Evolutionary conservation across 305 asterid species (phyloP).

Genomic region (Fraxinus floribunda): DNA sequence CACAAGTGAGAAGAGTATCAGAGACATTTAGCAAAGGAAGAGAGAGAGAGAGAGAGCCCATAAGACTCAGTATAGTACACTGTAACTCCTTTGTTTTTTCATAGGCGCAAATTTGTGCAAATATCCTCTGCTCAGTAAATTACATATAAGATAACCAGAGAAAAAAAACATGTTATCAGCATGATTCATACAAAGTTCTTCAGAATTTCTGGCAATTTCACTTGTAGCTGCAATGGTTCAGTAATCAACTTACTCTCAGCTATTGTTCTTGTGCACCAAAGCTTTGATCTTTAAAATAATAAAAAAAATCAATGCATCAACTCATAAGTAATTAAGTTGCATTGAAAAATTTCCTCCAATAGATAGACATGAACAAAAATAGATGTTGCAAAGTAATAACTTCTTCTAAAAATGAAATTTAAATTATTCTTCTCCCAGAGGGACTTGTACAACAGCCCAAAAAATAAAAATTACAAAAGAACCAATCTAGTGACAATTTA

Average conservation of each 20-base stretch:
- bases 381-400: background rate
- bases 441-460: background rate
- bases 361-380: background rate
- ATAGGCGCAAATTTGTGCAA: slow-evolving; percentile 15
- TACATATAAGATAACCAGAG: background rate
- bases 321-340: background rate
- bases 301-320: background rate
- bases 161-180: background rate
- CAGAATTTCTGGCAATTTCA: slow-evolving; percentile 21
- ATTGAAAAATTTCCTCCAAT: background rate
- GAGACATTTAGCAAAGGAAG: slow-evolving; percentile 22
- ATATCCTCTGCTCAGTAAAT: slow-evolving; percentile 21
- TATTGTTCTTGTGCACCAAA: background rate
- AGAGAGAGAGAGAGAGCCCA: slow-evolving; percentile 19
- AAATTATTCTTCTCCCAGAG: background rate
- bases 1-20: slow-evolving; percentile 27
- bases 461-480: background rate
- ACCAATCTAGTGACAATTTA: background rate
- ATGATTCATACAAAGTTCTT: slow-evolving; percentile 23
- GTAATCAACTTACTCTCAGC: background rate
- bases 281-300: background rate
- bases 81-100: background rate
- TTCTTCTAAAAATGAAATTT: background rate
- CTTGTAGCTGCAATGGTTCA: background rate
- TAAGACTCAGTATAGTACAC: slow-evolving; percentile 6